Percentiles rank a stretch among this genome's conserved stretches.
Conservation (phyloP, 768 basidiomycete genomes). For the Lactarius quietus region DNA sequence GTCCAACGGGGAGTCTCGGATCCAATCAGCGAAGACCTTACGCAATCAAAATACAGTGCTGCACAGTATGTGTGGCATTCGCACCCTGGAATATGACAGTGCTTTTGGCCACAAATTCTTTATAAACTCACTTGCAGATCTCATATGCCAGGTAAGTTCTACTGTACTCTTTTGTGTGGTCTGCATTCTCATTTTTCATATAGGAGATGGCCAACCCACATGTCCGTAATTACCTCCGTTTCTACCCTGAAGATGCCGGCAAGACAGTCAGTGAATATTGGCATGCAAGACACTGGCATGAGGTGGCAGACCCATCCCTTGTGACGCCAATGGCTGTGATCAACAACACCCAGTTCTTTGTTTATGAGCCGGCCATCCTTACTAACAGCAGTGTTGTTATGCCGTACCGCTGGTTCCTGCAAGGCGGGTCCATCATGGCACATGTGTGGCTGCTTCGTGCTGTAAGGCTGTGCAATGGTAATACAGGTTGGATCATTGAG, state of each 20-base stretch:
- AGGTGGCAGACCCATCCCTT: not conserved
- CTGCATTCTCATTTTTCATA: not conserved
- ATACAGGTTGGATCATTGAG: not conserved
- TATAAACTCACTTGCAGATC: not conserved
- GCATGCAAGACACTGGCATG: not conserved
- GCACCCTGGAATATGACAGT: not conserved
- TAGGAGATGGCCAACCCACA: not conserved
- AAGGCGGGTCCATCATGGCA: not conserved
- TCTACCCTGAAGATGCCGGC: not conserved
- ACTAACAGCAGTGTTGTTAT: too few relatives aligned
- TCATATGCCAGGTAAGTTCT: not conserved
- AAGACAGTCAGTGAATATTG: not conserved
- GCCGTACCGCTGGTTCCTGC: too few relatives aligned
- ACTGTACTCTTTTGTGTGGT: not conserved
- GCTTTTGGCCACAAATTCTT: not conserved
- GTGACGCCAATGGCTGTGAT: not conserved
- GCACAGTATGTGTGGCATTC: not conserved
- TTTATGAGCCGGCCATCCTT: not conserved
- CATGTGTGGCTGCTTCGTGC: not conserved
- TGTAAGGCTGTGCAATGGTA: not conserved
- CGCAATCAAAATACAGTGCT: not conserved
- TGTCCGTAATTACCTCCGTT: not conserved
- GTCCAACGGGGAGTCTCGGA: not conserved
- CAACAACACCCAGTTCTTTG: not conserved
- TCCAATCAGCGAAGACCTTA: not conserved